Percentiles rank a stretch among this genome's conserved stretches.
Conservation (phyloP, 148 eudicot species). For the Arctostaphylos glauca region DNA sequence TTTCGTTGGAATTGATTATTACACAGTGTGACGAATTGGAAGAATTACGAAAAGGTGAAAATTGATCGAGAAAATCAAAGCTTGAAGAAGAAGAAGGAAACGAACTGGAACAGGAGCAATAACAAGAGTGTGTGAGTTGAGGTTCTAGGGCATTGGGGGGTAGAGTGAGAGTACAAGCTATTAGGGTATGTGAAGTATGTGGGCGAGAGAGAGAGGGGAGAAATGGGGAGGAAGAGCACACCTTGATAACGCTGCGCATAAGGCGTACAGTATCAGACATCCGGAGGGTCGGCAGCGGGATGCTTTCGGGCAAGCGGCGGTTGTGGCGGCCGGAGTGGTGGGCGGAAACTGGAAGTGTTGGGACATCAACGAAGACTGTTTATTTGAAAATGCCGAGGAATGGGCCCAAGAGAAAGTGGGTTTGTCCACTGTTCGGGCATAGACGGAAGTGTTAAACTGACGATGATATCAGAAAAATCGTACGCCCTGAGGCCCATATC, state of each 20-base stretch:
- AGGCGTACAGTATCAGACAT: constrained; percentile 46
- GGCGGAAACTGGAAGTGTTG: too few relatives aligned
- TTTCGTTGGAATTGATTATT: constrained; percentile 51
- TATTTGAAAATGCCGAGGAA: not conserved
- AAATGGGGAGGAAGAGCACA: constrained; percentile 24
- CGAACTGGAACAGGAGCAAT: constrained; percentile 15
- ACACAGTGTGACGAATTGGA: constrained; percentile 23
- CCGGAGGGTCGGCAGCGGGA: constrained; percentile 27
- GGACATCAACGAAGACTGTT: not conserved
- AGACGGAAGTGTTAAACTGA: not conserved
- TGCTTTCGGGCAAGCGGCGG: constrained; percentile 21
- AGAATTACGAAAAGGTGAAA: constrained; percentile 40
- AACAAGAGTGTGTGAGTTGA: constrained; percentile 19
- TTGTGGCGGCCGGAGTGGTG: not conserved
- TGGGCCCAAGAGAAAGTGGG: not conserved
- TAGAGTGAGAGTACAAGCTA: constrained; percentile 19
- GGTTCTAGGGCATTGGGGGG: constrained; percentile 15
- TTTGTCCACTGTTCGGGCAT: not conserved
- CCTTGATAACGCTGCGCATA: constrained; percentile 38
- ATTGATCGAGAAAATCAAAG: constrained; percentile 50
- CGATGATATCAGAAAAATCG: too few relatives aligned
- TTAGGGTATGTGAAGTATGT: constrained; percentile 21
- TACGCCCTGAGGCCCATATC: too few relatives aligned
- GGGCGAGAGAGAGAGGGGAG: constrained; percentile 19
- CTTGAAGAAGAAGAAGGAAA: not conserved